Evolutionary conservation across 2,329 filamentous ascomycete genomes (phyloP).

Genomic region (Hypoxylon sp.): DNA sequence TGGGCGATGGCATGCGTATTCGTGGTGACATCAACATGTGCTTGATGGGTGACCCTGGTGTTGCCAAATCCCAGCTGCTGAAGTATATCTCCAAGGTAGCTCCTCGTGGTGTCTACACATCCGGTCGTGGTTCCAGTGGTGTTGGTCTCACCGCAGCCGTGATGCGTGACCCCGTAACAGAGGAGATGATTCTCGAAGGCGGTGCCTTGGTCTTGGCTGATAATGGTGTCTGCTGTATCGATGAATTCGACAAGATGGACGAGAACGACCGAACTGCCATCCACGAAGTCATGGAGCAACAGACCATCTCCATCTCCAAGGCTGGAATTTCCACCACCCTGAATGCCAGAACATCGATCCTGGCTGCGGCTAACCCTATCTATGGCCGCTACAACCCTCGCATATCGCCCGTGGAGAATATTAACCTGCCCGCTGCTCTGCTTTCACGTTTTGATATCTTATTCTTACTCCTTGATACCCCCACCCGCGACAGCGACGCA

Average conservation of each 20-base stretch:
- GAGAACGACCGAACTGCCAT: slow-evolving; percentile 83
- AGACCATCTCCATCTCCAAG: slow-evolving; percentile 86
- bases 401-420: slow-evolving; percentile 97
- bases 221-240: slow-evolving; percentile 86
- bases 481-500: slow-evolving; percentile 86
- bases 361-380: slow-evolving; percentile 94
- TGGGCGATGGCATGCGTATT: slow-evolving; percentile 98
- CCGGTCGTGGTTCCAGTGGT: slow-evolving; percentile 80
- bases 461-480: slow-evolving; percentile 95
- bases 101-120: slow-evolving; percentile 87
- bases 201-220: slow-evolving; percentile 82
- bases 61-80: slow-evolving; percentile 96
- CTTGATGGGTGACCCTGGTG: slow-evolving; percentile 98
- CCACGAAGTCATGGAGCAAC: slow-evolving; percentile 89
- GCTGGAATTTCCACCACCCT: slow-evolving; percentile 77
- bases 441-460: slow-evolving; percentile 97
- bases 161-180: slow-evolving; percentile 84
- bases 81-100: slow-evolving; percentile 99
- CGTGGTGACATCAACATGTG: slow-evolving; percentile 99
- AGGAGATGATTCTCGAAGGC: slow-evolving; percentile 85
- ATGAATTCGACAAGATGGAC: slow-evolving; percentile 92
- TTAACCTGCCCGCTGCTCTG: slow-evolving; percentile 96
- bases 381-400: slow-evolving; percentile 98
- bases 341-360: slow-evolving; percentile 93
- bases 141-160: slow-evolving; percentile 85